Conservation (phyloP, 192 early-diverging fungal genomes). For the Rhizophagus clarus region DNA sequence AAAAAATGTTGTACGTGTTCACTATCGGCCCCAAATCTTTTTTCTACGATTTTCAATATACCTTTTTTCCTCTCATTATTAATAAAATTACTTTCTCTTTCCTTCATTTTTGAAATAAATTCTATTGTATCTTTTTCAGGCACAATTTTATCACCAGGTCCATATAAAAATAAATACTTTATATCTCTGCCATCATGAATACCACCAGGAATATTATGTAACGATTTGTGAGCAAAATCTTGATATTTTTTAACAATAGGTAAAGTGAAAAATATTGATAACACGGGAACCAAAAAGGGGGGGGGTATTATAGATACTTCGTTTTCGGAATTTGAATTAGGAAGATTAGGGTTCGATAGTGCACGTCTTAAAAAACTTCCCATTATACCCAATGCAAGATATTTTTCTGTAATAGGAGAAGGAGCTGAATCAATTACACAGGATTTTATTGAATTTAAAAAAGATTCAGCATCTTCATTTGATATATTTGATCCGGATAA, state of each 20-base stretch:
- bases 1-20: conserved; percentile 30
- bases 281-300: background rate
- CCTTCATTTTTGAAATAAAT: conserved; percentile 22
- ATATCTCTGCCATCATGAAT: background rate
- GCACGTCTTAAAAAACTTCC: conserved; percentile 12
- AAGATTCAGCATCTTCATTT: conserved; percentile 16
- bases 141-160: conserved; percentile 25
- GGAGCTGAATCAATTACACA: conserved; percentile 33
- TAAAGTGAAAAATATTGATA: conserved; percentile 10
- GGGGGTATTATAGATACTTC: background rate
- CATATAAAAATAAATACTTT: conserved; percentile 23
- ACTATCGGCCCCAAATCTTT: conserved; percentile 21
- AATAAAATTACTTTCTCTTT: background rate
- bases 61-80: background rate
- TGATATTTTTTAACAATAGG: conserved; percentile 18
- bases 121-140: conserved; percentile 7
- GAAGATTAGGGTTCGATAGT: background rate
- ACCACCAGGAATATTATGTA: conserved; percentile 21
- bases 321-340: background rate
- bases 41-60: background rate
- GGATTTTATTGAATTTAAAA: conserved; percentile 25
- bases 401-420: conserved; percentile 26
- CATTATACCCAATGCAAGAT: conserved; percentile 24
- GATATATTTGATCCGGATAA: background rate
- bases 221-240: conserved; percentile 14